Percentiles rank a stretch among this genome's conserved stretches.
Conservation (phyloP, 1,284 basidiomycete genomes). For the Apiotrichum montevideense region DNA sequence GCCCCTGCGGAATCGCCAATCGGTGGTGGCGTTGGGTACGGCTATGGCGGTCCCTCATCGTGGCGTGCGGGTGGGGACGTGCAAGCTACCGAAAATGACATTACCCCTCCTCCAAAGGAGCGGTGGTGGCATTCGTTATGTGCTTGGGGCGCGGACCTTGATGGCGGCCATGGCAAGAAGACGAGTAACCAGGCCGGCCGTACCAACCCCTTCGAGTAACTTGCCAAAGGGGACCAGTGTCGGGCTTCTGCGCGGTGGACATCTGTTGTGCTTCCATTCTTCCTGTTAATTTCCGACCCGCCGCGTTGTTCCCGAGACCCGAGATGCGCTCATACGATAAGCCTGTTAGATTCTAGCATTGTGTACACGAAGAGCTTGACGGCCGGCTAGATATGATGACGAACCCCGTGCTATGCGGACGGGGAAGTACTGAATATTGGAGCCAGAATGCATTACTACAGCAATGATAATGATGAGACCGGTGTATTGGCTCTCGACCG, state of each 20-base stretch:
- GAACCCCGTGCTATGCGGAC: too few species aligned
- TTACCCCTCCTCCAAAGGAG: slow-evolving; percentile 14
- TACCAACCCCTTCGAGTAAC: slow-evolving; percentile 39
- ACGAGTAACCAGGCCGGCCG: slow-evolving; percentile 30
- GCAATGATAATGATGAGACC: too few species aligned
- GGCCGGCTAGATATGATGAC: too few species aligned
- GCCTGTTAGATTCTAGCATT: too few species aligned
- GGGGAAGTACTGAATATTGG: too few species aligned
- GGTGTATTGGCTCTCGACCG: too few species aligned
- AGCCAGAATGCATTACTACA: too few species aligned
- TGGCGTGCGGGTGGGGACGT: slow-evolving; percentile 31
- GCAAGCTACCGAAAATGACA: neutral
- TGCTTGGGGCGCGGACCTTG: slow-evolving; percentile 40
- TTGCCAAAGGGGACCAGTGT: neutral
- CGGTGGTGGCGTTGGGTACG: slow-evolving; percentile 13
- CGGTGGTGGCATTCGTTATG: slow-evolving; percentile 43
- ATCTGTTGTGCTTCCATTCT: neutral
- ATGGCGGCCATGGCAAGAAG: slow-evolving; percentile 28
- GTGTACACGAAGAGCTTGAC: too few species aligned
- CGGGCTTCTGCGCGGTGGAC: too few species aligned
- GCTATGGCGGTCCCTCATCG: slow-evolving; percentile 31
- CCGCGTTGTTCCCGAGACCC: too few species aligned
- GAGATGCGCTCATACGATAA: too few species aligned
- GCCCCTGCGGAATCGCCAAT: slow-evolving; percentile 7
- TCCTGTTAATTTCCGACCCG: too few species aligned